phyloP scores from a whole-genome alignment of 768 basidiomycete genomes.

The Leucogyrophana mollusca region DNA sequence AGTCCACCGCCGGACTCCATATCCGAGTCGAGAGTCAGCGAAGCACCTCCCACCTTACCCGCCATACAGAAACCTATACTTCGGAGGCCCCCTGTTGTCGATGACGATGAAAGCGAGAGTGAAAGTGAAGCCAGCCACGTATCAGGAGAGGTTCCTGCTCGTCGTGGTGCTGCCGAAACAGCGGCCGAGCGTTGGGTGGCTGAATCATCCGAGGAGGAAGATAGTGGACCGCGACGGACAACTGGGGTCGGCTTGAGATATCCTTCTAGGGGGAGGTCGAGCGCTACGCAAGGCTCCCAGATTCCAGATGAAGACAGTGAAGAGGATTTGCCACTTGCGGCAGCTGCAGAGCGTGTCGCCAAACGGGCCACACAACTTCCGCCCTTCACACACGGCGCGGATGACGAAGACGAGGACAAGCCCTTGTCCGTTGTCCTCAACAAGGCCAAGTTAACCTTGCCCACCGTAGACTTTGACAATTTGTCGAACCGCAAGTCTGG shows the following conservation, averaged over 20 bases:
- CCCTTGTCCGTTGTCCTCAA: slow-evolving; percentile 65
- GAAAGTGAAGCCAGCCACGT: slow-evolving; percentile 48
- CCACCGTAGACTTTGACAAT: slow-evolving; percentile 42
- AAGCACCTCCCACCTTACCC: slow-evolving; percentile 30
- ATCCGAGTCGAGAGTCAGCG: slow-evolving; percentile 13
- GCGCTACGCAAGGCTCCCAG: slow-evolving; percentile 9
- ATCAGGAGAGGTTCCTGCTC: slow-evolving; percentile 15
- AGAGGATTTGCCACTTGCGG: slow-evolving; percentile 77
- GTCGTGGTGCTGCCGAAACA: slow-evolving; percentile 19
- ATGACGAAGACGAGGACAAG: slow-evolving; percentile 69
- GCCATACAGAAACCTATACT: slow-evolving; percentile 33
- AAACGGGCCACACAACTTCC: slow-evolving; percentile 39
- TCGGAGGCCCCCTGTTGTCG: slow-evolving; percentile 26
- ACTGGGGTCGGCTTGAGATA: slow-evolving; percentile 60
- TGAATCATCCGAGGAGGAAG: slow-evolving; percentile 69
- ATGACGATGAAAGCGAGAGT: slow-evolving; percentile 47
- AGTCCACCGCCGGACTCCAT: slow-evolving; percentile 34
- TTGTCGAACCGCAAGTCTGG: slow-evolving; percentile 14
- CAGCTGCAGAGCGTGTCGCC: slow-evolving; percentile 54
- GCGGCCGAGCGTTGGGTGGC: slow-evolving; percentile 41
- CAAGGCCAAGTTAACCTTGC: slow-evolving; percentile 42
- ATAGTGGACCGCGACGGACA: slow-evolving; percentile 48
- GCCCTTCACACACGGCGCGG: slow-evolving; percentile 12
- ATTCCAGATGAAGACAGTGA: slow-evolving; percentile 58
- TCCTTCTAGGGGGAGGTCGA: slow-evolving; percentile 28